Conservation (phyloP, 1,284 basidiomycete genomes). For the Marasmius tenuissimus region DNA sequence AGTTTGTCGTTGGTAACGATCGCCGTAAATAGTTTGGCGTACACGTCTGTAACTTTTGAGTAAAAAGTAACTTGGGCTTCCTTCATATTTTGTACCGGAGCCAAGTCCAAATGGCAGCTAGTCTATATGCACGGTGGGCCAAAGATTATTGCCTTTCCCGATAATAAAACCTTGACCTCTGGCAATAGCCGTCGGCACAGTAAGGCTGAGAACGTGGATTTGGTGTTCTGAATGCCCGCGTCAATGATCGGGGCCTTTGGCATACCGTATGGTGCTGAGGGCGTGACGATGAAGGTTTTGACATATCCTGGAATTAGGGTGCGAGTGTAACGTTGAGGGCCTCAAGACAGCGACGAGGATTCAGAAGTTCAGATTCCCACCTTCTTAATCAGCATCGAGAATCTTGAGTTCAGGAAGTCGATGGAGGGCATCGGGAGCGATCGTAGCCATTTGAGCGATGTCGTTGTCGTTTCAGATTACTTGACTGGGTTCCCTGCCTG, state of each 20-base stretch:
- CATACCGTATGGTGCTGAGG: not conserved
- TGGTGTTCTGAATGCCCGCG: not conserved
- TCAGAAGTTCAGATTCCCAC: slow-evolving; percentile 10
- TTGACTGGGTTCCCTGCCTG: slow-evolving; percentile 24
- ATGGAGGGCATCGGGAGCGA: slow-evolving; percentile 32
- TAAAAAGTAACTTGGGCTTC: not conserved
- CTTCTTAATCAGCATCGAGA: slow-evolving; percentile 31
- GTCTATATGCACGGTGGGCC: not conserved
- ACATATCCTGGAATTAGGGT: not conserved
- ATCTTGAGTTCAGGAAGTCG: slow-evolving; percentile 29
- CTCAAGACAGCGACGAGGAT: not conserved
- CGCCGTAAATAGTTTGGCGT: not conserved
- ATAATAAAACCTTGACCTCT: not conserved
- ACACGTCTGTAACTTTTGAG: not conserved
- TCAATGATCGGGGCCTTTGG: not conserved
- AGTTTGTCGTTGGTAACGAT: not conserved
- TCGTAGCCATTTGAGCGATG: slow-evolving; percentile 30
- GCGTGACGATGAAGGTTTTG: not conserved
- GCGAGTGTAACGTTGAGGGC: not conserved
- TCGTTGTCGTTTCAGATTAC: slow-evolving; percentile 37
- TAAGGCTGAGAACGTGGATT: not conserved
- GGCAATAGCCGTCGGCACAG: not conserved
- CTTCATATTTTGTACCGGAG: not conserved
- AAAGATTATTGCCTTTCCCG: not conserved
- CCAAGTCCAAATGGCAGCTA: not conserved